Evolutionary conservation across 2,329 filamentous ascomycete species (phyloP).

Genomic region (Neopestalotiopsis sp.): DNA sequence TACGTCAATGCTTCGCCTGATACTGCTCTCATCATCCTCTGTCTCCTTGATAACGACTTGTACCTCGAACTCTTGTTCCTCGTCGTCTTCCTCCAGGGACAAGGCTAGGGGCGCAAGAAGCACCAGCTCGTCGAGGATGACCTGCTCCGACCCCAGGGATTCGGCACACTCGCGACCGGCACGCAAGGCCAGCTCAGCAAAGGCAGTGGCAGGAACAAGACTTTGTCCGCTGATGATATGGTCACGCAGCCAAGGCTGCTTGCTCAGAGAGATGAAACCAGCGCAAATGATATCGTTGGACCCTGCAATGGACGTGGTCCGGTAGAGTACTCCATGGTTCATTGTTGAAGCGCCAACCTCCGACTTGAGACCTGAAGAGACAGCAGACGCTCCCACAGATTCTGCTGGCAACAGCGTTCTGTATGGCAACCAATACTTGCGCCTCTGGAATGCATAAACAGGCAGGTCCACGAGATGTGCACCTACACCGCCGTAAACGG

Average conservation of each 20-base stretch:
- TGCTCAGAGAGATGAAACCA: conserved; percentile 3
- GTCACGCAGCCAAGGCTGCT: conserved; percentile 10
- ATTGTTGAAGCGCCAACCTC: conserved; percentile 1
- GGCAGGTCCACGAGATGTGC: conserved; percentile 13
- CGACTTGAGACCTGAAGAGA: background rate
- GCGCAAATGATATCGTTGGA: conserved; percentile 11
- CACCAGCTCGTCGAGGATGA: conserved; percentile 7
- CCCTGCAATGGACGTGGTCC: conserved; percentile 10
- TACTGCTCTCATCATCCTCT: background rate
- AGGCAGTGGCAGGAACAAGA: conserved; percentile 12
- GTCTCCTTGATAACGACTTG: conserved; percentile 7
- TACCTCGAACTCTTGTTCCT: conserved; percentile 8
- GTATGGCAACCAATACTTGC: conserved; percentile 13
- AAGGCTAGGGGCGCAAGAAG: conserved; percentile 7
- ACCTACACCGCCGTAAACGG: conserved; percentile 2
- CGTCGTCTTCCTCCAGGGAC: conserved; percentile 5
- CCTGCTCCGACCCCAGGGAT: background rate
- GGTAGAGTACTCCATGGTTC: conserved; percentile 12
- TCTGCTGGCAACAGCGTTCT: conserved; percentile 12
- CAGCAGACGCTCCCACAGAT: background rate
- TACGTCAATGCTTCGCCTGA: background rate
- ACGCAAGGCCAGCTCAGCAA: conserved; percentile 13
- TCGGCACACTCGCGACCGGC: background rate
- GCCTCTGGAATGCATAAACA: conserved; percentile 14
- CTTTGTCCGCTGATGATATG: conserved; percentile 7